Evolutionary conservation across 495 filamentous ascomycete species (phyloP), one percentile per base, ranked within the genome.

Genomic region (Platismatia glauca): DNA sequence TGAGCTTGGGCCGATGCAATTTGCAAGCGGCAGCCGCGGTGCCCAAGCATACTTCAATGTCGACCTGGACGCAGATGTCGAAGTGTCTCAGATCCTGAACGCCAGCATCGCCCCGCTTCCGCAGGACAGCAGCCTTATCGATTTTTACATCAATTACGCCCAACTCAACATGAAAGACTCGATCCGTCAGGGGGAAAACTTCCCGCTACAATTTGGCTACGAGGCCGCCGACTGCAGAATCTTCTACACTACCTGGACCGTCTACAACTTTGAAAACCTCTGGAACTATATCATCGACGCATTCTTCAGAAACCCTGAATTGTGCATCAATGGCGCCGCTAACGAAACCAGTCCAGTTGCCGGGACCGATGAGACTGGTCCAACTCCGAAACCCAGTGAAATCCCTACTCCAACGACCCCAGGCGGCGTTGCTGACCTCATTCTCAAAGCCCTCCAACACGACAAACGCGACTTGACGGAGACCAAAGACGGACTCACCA

Each of bases 211-310:
- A 64, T 83, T 83, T 70, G 55, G 73, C 13, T 79, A 81, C 67
- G 75, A 81, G 59, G 70, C 79, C 8, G 79, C 81, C 16, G 74
- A 80, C 62, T 84, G 82, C 71, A 70, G 80, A 13, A 74, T 83
- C 63, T 83, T 81, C 65, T 83, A 79, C 65, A 82, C 81, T 3
- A 64, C 71, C 2, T 65, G 71, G 44, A 82, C 78, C 64, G 58
- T 80, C 22, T 72, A 69, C 48, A 70, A 74, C 33, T 73, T 76
- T 8, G 71, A 65, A 27, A 71, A 66, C 13, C 73, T 77, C 15
- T 84, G 80, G 82, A 68, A 73, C 41, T 71, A 75, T 59, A 76
- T 75, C 3, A 64, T 66, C n/a, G 64, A 70, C 55, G 70, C 70
- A 29, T 64, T 68, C 37, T 66, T 43, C 13, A 44, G 63, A 20